Evolutionary conservation across 495 filamentous ascomycete species (phyloP), one percentile per base, ranked within the genome.

Genomic region (Penicillium verhagenii): DNA sequence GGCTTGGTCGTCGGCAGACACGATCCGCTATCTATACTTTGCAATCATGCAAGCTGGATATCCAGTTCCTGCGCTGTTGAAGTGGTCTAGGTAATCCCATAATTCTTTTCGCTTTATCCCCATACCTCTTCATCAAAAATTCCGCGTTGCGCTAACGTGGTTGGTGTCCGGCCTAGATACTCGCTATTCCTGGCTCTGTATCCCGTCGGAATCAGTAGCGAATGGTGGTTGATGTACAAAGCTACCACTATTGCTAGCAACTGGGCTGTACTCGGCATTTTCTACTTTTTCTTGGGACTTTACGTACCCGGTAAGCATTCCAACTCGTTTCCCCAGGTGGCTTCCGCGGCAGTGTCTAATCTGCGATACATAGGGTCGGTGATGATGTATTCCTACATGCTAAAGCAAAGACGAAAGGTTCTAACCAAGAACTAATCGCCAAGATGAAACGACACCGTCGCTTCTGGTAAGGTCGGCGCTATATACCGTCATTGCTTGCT

Each of bases 321-420:
- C 33, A 13, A 2, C 58, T 57, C 33, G 44, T 24, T 16, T 43
- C 28, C 9, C 19, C 29, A 24, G 26, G 18, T 6, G 6, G n/a
- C n/a, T n/a, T n/a, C n/a, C 16, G 1, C 18, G 20, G 35, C 8
- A n/a, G 11, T 38, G 23, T 31, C 53, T 58, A 52, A 61, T 43
- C 31, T 57, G 64, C 59, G 54, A 21, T n/a, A n/a, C n/a, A n/a
- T 57, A 90, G 88, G 88, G 13, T 81, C 87, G 10, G 86, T 87
- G 47, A 83, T 90, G 59, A 79, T 94, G 65, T 94, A 88, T 61
- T 83, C 82, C 28, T 85, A 93, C 69, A 95, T 95, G 90, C 81
- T 93, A 64, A 75, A 72, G 50, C 90, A 94, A 74, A 75, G 90
- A 56, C 72, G 79, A 28, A 91, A 87, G 79, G 51, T 59, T n/a